Evolutionary conservation across 371 early-diverging fungal species (phyloP), one percentile per base, ranked within the genome.

Genomic region (Syncephalastrum racemosum): DNA sequence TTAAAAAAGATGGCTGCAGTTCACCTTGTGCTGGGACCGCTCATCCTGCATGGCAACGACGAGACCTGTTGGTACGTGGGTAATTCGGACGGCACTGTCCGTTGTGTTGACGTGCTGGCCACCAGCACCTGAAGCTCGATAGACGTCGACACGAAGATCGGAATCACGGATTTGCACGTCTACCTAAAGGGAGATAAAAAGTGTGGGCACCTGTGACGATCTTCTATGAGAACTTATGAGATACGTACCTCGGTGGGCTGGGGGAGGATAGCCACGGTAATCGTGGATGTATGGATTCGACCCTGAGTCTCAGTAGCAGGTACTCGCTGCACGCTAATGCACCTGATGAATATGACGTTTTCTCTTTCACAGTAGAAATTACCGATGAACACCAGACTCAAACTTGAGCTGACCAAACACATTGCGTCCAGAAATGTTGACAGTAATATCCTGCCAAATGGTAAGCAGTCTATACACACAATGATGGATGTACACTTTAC

Each of bases 91-190:
- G 0, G 98, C 98, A 63, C 90, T 90, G 57, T 97, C 97, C 0
- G 98, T 97, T 5, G 91, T 96, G 59, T 97, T 97, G 23, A 97
- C 97, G 64, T 95, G 94, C 73, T 93, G 93, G 3, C 94, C 94
- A 31, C 94, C 94, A 6, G 89, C 84, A 19, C 94, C 94, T 4
- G 86, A 85, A 14, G 93, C 87, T 1, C 93, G 71, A 63, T 84
- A 92, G 13, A 86, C 81, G 47, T 93, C 94, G 40, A 93, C 81
- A 2, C 86, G 78, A 2, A 93, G 68, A 61, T 93, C 93, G 0
- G 73, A 63, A 18, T 90, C 89, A 4, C 75, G 63, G 36, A 93
- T 79, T 45, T 84, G 83, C 18, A 90, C 77, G 46, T 89, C 80
- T 0, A 92, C 84, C 66, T 73, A 56, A 20, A 50, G 48, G 20